These are phyloP conservation scores for Bruguiera hainesii DNA, from an alignment of 441 rosid species.

Conservation along the genomic window DNA sequence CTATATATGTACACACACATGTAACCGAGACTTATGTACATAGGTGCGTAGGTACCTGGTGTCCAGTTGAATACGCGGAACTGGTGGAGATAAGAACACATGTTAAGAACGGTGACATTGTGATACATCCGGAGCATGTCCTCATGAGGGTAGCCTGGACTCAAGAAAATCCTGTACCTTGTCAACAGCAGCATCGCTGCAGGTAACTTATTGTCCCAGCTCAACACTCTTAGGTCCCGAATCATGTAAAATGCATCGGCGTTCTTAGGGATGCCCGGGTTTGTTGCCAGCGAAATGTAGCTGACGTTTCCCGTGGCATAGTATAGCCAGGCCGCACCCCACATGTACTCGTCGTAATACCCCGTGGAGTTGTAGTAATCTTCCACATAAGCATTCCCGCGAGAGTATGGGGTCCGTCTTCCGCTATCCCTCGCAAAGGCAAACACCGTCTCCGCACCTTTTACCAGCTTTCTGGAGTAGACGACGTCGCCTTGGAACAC, in stretches of 20 bases:
- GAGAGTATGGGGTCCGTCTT: conserved; percentile 40
- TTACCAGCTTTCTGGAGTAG: conserved; percentile 54
- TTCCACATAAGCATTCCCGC: conserved; percentile 36
- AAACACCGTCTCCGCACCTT: conserved; percentile 56
- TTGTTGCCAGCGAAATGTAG: conserved; percentile 55
- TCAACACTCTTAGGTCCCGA: conserved; percentile 38
- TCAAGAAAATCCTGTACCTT: conserved; percentile 62
- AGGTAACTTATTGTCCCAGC: conserved; percentile 84
- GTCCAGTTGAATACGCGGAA: conserved; percentile 66
- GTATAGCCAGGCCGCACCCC: conserved; percentile 88
- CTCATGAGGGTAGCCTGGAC: conserved; percentile 79
- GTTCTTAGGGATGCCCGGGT: conserved; percentile 47
- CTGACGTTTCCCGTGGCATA: conserved; percentile 72
- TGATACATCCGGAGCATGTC: conserved; percentile 72
- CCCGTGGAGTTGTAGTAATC: conserved; percentile 73
- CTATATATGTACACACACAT: neutral
- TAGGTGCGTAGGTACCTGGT: conserved; percentile 36
- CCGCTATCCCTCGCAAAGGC: conserved; percentile 55
- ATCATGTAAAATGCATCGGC: conserved; percentile 47
- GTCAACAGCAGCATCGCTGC: conserved; percentile 83
- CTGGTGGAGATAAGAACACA: conserved; percentile 69
- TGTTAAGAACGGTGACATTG: conserved; percentile 52
- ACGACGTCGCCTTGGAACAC: conserved; percentile 54
- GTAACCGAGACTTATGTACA: neutral
- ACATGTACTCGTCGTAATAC: conserved; percentile 74